Conservation (phyloP, 2,329 filamentous ascomycete genomes). For the Cyclaneusma minus region DNA sequence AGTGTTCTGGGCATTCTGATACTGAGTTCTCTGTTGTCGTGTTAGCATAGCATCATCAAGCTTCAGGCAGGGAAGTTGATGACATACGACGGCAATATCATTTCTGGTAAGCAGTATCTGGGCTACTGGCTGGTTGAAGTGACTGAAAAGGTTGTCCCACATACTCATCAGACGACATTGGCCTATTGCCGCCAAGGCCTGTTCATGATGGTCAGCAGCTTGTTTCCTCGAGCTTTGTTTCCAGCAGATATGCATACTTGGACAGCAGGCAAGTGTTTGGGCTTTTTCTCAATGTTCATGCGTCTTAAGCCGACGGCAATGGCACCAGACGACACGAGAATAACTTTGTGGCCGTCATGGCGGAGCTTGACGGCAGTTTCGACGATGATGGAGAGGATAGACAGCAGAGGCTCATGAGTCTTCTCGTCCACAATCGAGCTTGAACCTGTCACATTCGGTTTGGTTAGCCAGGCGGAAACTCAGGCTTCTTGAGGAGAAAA, state of each 20-base stretch:
- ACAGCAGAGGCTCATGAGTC: slow-evolving; percentile 84
- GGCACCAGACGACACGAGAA: slow-evolving; percentile 93
- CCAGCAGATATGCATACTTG: slow-evolving; percentile 36
- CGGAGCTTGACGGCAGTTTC: slow-evolving; percentile 80
- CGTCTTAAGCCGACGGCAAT: slow-evolving; percentile 85
- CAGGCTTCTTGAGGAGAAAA: slow-evolving; percentile 1
- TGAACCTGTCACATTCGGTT: slow-evolving; percentile 70
- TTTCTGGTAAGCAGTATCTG: slow-evolving; percentile 90
- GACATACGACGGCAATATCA: slow-evolving; percentile 78
- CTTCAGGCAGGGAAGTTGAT: slow-evolving; percentile 1
- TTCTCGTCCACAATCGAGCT: slow-evolving; percentile 98
- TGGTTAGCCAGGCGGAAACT: slow-evolving; percentile 4
- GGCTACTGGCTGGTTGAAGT: slow-evolving; percentile 79
- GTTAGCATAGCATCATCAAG: slow-evolving; percentile 7
- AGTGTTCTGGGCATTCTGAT: slow-evolving; percentile 92
- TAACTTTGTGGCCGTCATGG: slow-evolving; percentile 83
- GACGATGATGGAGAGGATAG: slow-evolving; percentile 81
- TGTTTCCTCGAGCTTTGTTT: not conserved
- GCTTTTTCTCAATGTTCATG: slow-evolving; percentile 76
- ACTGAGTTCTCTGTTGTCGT: slow-evolving; percentile 57
- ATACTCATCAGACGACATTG: slow-evolving; percentile 90
- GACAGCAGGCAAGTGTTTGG: slow-evolving; percentile 78
- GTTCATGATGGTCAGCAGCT: slow-evolving; percentile 1
- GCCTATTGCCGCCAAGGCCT: slow-evolving; percentile 87
- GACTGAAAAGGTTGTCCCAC: slow-evolving; percentile 84